Conservation (phyloP, 2,329 filamentous ascomycete species). For the Pleomassaria siparia region DNA sequence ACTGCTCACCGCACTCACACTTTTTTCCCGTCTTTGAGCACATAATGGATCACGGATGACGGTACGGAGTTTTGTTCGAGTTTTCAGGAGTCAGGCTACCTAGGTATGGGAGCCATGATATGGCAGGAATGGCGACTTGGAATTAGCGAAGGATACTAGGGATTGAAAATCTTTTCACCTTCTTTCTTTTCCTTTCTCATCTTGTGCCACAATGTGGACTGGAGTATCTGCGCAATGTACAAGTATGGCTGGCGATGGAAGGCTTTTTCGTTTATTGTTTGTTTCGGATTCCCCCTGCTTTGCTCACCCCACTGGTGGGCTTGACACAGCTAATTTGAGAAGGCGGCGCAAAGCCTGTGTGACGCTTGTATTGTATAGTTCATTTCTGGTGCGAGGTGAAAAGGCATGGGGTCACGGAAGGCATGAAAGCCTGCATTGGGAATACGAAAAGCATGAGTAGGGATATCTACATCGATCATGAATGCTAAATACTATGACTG, state of each 20-base stretch:
- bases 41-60: conserved; percentile 2
- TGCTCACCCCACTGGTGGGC: neutral
- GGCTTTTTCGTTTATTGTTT: neutral
- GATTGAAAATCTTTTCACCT: neutral
- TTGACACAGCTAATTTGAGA: neutral
- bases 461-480: neutral
- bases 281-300: neutral
- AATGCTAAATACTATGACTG: too few species aligned
- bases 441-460: neutral
- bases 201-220: neutral
- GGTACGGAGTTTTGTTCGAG: neutral
- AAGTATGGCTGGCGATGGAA: neutral
- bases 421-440: neutral
- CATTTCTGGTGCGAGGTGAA: too few species aligned
- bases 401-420: neutral
- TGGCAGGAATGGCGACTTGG: neutral
- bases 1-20: neutral
- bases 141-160: neutral
- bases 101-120: neutral
- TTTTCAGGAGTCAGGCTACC: conserved; percentile 1
- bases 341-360: conserved; percentile 14
- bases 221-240: conserved; percentile 1
- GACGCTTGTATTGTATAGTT: neutral
- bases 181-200: neutral
- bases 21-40: neutral